Base-by-base conservation (phyloP, 2,329 filamentous ascomycete species). In the Calonectria naviculata region DNA sequence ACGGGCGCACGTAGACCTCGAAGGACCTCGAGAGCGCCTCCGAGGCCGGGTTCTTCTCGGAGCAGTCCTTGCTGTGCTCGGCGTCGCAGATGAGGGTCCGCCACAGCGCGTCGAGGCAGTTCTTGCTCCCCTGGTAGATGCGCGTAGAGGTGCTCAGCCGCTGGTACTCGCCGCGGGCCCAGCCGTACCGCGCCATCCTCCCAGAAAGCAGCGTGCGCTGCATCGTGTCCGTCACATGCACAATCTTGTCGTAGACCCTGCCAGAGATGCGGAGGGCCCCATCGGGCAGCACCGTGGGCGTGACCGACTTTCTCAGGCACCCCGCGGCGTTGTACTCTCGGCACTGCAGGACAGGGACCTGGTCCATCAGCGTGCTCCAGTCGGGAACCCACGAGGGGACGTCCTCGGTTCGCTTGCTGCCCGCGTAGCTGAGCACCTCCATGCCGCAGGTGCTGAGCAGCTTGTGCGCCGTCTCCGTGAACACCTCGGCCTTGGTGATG, bases 321-420 rank as follows among this genome's bases (percentile, higher is more conserved):
- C 52, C 42, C 9, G 65, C 54, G 4, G 52, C 52, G 44, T 60
- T 46, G 47, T 36, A 63, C 26, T n/a, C 47, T 24, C 24, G 29
- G 24, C 46, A 64, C 17, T 58, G 47, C 2, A 47, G 10, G 19
- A 68, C 31, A 4, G 66, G 66, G 19, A 63, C n/a, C 24, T 64
- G 58, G 4, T 56, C n/a, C 60, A 64, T 31, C 17, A 38, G 5
- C 4, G 34, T 52, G 41, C 66, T 64, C 66, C 66, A 68, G 56
- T 64, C 66, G 15, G 66, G 66, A 26, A 64, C 49, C 66, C 66
- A 68, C n/a, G 66, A 68, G 3, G 66, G 60, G 2, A 68, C 34
- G 7, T 26, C 60, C 6, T 36, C 15, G 2, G 10, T 68, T 58
- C 29, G 54, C 38, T 42, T 64, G 29, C 34, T 47, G 21, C 66